Conservation (phyloP, 1,284 basidiomycete genomes). For the Flammula alnicola region DNA sequence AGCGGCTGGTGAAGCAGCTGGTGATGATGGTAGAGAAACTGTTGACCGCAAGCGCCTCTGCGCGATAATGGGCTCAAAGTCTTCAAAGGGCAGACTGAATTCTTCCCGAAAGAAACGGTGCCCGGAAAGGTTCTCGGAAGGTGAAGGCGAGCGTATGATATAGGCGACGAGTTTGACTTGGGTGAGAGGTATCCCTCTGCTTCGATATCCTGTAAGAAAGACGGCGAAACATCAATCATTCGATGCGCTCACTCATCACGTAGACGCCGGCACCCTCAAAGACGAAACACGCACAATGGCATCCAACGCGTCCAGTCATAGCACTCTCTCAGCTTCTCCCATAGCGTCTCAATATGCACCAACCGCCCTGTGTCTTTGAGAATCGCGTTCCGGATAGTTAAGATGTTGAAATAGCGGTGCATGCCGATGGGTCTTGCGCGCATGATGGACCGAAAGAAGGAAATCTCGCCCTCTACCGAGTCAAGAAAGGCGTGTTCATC, state of each 20-base stretch:
- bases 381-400: constrained; percentile 74
- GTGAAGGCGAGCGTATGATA: constrained; percentile 63
- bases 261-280: constrained; percentile 4
- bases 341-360: constrained; percentile 68
- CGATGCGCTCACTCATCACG: constrained; percentile 2
- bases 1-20: constrained; percentile 48
- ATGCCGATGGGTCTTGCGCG: constrained; percentile 78
- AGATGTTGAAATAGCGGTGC: constrained; percentile 78
- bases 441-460: constrained; percentile 80
- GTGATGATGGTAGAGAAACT: constrained; percentile 60
- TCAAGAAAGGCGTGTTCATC: constrained; percentile 54
- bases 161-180: constrained; percentile 50
- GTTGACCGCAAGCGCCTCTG: constrained; percentile 68
- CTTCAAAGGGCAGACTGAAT: constrained; percentile 64
- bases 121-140: constrained; percentile 63
- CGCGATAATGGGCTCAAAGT: constrained; percentile 62
- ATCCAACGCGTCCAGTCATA: constrained; percentile 83
- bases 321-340: constrained; percentile 72
- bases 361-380: constrained; percentile 68
- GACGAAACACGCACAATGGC: constrained; percentile 57
- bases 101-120: constrained; percentile 77
- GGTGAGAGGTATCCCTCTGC: constrained; percentile 63
- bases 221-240: constrained; percentile 3
- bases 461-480: constrained; percentile 78
- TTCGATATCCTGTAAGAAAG: constrained; percentile 51